Base-by-base conservation (phyloP, 2,329 filamentous ascomycete genomes). In the Madurella mycetomatis region DNA sequence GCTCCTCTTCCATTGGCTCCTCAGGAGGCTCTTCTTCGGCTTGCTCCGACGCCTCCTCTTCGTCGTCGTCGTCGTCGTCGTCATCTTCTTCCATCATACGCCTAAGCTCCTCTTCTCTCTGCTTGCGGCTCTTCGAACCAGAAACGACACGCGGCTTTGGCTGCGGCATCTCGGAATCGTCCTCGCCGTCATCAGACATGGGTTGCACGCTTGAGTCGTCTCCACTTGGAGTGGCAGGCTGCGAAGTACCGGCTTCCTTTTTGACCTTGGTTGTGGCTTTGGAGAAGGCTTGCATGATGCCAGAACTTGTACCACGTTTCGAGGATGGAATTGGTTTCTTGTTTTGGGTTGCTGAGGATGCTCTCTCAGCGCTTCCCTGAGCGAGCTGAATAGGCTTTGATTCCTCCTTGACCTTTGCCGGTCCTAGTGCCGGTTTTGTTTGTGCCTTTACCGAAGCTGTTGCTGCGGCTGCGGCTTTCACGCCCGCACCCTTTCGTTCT, bases 211-310 rank as follows among this genome's bases (percentile, higher is more conserved):
- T 76, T 4, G 69, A 64, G 52, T 76, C 75, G 68, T 85, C 80
- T 62, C 60, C 66, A 55, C 67, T 73, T 16, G 70, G 66, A n/a
- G 71, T 68, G 47, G 73, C 70, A 37, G 69, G 68, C 56, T 73
- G 54, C 12, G 63, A 53, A 1, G 62, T 54, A 12, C 59, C 56
- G n/a, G 61, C 48, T 54, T 70, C 67, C 52, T 60, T 71, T 67
- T 85, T 89, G 4, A 84, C 75, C 62, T 74, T 77, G 4, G 71
- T 64, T 0, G 75, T 70, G 5, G 77, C 74, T 64, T 87, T 89
- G 13, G 88, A 87, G 67, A 95, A 95, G 0, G 89, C 87, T 56
- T 86, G 85, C 77, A 94, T 90, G 25, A 95, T 82, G 55, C 82
- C 81, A 2, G 72, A 74, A 12, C 41, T 59, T 9, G 47, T 76